Evolutionary conservation across 2,329 filamentous ascomycete species (phyloP), one percentile per base, ranked within the genome.

Genomic region (Beauveria asiatica): DNA sequence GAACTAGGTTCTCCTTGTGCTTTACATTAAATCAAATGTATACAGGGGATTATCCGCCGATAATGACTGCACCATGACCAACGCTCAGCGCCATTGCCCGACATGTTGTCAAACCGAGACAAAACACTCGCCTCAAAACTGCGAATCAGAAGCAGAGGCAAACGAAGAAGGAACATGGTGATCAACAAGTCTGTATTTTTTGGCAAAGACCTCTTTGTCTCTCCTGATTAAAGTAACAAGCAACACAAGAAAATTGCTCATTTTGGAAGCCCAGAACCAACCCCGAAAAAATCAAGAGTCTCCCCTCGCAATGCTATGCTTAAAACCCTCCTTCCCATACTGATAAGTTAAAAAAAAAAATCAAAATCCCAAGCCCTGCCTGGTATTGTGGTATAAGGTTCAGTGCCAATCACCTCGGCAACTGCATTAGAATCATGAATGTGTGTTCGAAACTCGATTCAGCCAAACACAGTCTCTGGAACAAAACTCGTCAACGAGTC

Each of bases 291-390:
- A n/a, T 5, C 9, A 52, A 52, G n/a, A 16, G 8, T 33, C 23
- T 19, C 9, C 13, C 56, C 39, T 49, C 39, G 49, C 57, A 19
- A 59, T 53, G 57, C 57, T 52, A 59, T 59, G 57, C 57, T 39
- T 13, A 6, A 23, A 27, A 4, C 27, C 11, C 37, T 17, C 10
- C 9, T 53, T 45, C 7, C 37, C 39, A 25, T 52, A 52, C 39
- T 33, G 8, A 3, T 13, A 39, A 45, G 21, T 37, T 2, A 44
- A 37, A 37, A 16, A 23, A 39, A 37, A 23, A 37, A 17, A 42
- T 25, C 42, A 30, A 57, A 55, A 25, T 46, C 2, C 10, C 44
- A 51, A 33, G 11, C 4, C 37, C 45, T 44, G 49, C 49, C 57
- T 46, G 48, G 57, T 53, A 59, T 53, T 53, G 48, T 53, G 27